Evolutionary conservation across 2,329 filamentous ascomycete genomes (phyloP).

Genomic region (Hypoxylon sp.): DNA sequence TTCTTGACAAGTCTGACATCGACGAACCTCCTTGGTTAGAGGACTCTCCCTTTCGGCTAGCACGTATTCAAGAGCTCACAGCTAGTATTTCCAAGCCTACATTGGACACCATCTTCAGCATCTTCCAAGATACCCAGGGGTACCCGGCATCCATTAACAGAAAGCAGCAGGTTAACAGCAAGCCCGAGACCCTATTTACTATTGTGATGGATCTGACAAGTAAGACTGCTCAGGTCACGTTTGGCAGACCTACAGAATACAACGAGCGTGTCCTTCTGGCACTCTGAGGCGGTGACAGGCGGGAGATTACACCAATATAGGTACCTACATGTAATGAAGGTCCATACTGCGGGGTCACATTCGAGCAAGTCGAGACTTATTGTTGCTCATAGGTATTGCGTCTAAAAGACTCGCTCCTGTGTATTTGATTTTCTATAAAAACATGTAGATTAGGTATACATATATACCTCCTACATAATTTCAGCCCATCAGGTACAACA

Average conservation of each 20-base stretch:
- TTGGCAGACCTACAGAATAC: constrained; percentile 53
- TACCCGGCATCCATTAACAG: constrained; percentile 53
- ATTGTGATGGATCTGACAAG: constrained; percentile 53
- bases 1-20: constrained; percentile 51
- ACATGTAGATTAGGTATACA: too few relatives aligned
- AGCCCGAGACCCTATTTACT: constrained; percentile 54
- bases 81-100: constrained; percentile 31
- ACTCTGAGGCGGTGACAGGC: constrained; percentile 36
- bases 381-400: too few relatives aligned
- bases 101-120: constrained; percentile 39
- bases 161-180: constrained; percentile 42
- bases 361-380: too few relatives aligned
- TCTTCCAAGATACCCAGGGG: constrained; percentile 52
- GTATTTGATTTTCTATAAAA: too few relatives aligned
- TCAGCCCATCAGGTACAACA: too few relatives aligned
- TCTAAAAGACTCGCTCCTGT: too few relatives aligned
- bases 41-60: constrained; percentile 51
- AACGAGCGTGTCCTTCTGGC: constrained; percentile 40
- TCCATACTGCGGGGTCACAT: too few relatives aligned
- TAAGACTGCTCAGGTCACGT: constrained; percentile 50
- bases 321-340: too few relatives aligned
- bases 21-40: constrained; percentile 53
- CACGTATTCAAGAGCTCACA: constrained; percentile 49
- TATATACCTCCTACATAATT: too few relatives aligned
- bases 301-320: too few relatives aligned